A percentile compares a stretch with the other conserved stretches of the same genome.
Conservation (phyloP, 1,284 basidiomycete species). For the Caloboletus inedulis region DNA sequence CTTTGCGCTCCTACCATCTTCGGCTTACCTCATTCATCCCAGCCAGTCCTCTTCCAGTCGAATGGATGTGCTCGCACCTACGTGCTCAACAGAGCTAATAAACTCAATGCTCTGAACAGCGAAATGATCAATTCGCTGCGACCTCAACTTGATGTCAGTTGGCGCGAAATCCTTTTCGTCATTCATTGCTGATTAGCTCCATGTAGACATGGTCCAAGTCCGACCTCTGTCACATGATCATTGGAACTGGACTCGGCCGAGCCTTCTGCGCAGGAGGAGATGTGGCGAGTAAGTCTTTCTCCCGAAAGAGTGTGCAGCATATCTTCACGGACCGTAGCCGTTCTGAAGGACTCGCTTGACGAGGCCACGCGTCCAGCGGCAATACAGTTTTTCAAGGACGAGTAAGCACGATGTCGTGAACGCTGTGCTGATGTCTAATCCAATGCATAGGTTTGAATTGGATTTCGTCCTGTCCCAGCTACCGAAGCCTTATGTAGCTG, state of each 20-base stretch:
- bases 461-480: conserved; percentile 83
- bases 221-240: conserved; percentile 71
- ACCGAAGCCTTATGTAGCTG: conserved; percentile 82
- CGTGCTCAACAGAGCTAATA: conserved; percentile 78
- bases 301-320: conserved; percentile 2
- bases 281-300: conserved; percentile 65
- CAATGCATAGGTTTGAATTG: conserved; percentile 71
- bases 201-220: conserved; percentile 77
- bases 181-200: conserved; percentile 15
- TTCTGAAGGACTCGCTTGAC: conserved; percentile 49
- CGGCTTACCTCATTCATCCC: conserved; percentile 31
- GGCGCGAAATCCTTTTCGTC: conserved; percentile 1
- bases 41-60: conserved; percentile 69
- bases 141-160: conserved; percentile 68
- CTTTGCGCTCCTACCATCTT: conserved; percentile 14
- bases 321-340: conserved; percentile 41
- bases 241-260: conserved; percentile 74
- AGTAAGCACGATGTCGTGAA: conserved; percentile 49
- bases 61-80: conserved; percentile 63
- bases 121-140: conserved; percentile 79
- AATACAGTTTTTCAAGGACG: conserved; percentile 85
- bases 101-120: conserved; percentile 85
- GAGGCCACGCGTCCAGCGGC: conserved; percentile 57
- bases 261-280: conserved; percentile 97
- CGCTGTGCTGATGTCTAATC: conserved; percentile 6